Conservation (phyloP, 495 filamentous ascomycete genomes). For the Aspergillus indologenus region DNA sequence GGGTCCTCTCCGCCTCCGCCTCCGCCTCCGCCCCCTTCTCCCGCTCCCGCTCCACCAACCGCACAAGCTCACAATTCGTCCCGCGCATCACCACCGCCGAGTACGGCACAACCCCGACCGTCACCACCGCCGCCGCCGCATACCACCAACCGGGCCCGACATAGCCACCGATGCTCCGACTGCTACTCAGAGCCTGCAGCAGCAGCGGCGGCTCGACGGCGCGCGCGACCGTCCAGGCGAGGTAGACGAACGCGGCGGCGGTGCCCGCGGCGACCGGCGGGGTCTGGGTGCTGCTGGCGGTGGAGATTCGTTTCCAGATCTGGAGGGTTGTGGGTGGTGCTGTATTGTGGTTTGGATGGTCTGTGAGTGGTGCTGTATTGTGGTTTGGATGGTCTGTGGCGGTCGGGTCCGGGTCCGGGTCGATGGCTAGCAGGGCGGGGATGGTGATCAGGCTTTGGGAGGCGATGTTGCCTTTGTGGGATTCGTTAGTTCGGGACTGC, state of each 20-base stretch:
- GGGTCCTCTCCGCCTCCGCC: conserved; percentile 16
- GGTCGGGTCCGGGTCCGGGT: too few species aligned
- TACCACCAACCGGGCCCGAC: conserved; percentile 21
- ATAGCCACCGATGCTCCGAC: not conserved
- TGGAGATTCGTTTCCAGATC: conserved; percentile 31
- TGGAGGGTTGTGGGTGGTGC: conserved; percentile 16
- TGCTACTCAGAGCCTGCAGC: conserved; percentile 17
- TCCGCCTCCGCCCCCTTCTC: conserved; percentile 17
- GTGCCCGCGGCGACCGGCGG: conserved; percentile 31
- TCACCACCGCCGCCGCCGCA: conserved; percentile 28
- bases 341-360: too few species aligned
- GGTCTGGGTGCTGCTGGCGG: conserved; percentile 32
- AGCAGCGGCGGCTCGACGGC: conserved; percentile 19
- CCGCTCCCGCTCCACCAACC: conserved; percentile 10
- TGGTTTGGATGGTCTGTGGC: too few species aligned
- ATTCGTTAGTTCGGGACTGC: too few species aligned
- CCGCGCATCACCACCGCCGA: conserved; percentile 27
- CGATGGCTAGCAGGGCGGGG: conserved; percentile 26
- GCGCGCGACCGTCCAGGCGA: conserved; percentile 33
- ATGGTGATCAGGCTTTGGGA: conserved; percentile 28
- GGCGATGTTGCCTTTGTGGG: conserved; percentile 34
- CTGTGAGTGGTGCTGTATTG: too few species aligned
- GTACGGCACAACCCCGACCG: conserved; percentile 36
- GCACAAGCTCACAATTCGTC: conserved; percentile 28
- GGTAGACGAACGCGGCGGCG: conserved; percentile 36